Evolutionary conservation across 306 rosid genomes (phyloP).

Genomic region (Bauhinia variegata): DNA sequence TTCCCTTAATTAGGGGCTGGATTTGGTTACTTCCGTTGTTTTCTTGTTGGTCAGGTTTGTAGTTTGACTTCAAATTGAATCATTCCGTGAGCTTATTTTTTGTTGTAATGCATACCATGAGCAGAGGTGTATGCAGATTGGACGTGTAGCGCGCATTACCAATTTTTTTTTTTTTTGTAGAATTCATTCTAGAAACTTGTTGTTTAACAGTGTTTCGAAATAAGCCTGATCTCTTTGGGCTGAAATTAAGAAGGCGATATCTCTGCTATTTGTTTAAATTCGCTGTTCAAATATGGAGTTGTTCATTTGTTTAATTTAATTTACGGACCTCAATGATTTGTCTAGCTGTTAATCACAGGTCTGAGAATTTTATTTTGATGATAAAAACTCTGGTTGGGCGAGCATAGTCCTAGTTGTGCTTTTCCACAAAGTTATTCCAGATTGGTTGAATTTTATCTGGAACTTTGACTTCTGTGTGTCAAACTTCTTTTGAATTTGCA

Average conservation of each 20-base stretch:
- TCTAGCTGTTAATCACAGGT: neutral
- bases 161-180: too few species aligned
- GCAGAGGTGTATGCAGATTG: conserved; percentile 18
- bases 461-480: conserved; percentile 5
- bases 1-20: too few species aligned
- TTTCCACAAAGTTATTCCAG: neutral
- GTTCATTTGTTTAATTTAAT: conserved; percentile 15
- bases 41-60: neutral
- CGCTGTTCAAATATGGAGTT: neutral
- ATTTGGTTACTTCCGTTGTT: neutral
- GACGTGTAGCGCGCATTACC: neutral
- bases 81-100: conserved; percentile 2
- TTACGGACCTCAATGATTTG: conserved; percentile 2
- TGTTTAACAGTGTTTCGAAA: too few species aligned
- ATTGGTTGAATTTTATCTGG: conserved; percentile 11
- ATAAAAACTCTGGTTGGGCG: conserved; percentile 4
- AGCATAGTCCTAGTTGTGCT: neutral
- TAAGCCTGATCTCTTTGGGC: too few species aligned
- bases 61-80: neutral
- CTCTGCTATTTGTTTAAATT: too few species aligned
- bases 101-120: neutral
- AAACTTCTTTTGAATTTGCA: conserved; percentile 42
- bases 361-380: conserved; percentile 7
- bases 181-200: too few species aligned
- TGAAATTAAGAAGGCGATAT: too few species aligned